Base-by-base conservation (phyloP, 495 filamentous ascomycete species). In the Penicillium pulvis region DNA sequence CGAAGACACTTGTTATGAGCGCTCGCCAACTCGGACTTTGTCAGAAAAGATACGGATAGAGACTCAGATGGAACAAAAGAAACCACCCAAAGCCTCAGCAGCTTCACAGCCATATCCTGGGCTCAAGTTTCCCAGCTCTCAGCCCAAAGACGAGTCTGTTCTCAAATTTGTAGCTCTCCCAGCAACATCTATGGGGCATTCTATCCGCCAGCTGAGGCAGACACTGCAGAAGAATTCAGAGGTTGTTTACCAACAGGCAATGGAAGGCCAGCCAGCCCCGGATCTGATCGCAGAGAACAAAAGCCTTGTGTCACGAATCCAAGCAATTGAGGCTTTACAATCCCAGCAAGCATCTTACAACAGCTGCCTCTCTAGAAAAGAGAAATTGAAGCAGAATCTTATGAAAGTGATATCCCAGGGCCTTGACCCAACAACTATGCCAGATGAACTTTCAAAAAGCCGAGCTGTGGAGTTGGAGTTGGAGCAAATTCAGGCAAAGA, bases 261-360 rank as follows among this genome's bases (percentile, higher is more conserved):
- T 80, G 74, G 68, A 70, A 56, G 75, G 75, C n/a, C 66, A 66
- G 58, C 63, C 64, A 14, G 69, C 71, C 2, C 71, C 70, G 4
- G 72, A 75, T 41, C 43, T 80, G 35, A 64, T 78, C n/a, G 57
- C 70, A 3, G 67, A 72, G 44, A 77, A 77, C 60, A 74, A 75
- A 45, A 53, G 33, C 23, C 62, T 75, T 28, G 68, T 71, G 6
- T 52, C 64, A 28, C 68, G 66, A 43, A 71, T 78, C 17, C 67
- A 75, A 35, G 68, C 71, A 2, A 70, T 80, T 47, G 66, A 74
- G 48, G 44, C 45, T 12, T 55, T 80, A 44, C 70, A 72, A 53
- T 61, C 59, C 17, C 50, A 73, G 26, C 69, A 64, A 52, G 43
- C 43, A n/a, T 41, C 60, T 4, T 69, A 77, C 20, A 58, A 64